Conservation (phyloP, 345 rosid species). For the Psidium guajava region DNA sequence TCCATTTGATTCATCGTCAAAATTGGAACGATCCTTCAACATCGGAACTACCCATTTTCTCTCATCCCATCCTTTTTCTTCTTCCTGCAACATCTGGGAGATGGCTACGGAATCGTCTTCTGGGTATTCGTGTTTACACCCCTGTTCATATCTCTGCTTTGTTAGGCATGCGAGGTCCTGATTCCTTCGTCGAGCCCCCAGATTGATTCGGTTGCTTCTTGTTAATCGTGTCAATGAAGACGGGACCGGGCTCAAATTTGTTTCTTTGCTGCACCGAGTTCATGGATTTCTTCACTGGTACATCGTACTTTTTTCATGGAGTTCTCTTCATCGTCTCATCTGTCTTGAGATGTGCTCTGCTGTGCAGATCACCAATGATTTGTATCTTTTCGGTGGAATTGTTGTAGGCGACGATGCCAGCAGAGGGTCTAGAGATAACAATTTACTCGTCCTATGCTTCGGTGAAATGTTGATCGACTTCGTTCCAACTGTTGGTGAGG, state of each 20-base stretch:
- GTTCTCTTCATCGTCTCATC: background rate
- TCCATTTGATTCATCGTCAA: background rate
- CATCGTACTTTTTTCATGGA: background rate
- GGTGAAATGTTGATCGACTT: constrained; percentile 96
- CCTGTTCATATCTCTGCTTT: background rate
- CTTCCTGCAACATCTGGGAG: background rate
- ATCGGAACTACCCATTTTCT: background rate
- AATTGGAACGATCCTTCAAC: background rate
- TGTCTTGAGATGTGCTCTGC: background rate
- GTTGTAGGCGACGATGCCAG: background rate
- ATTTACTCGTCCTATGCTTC: constrained; percentile 57
- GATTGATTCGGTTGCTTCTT: background rate
- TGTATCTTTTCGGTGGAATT: background rate
- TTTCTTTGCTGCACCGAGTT: background rate
- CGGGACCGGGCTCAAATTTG: background rate
- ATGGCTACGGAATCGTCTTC: background rate
- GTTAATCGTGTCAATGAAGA: background rate
- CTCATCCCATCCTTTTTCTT: background rate
- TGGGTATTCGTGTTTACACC: background rate
- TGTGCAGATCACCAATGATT: background rate
- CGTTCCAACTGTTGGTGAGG: constrained; percentile 75
- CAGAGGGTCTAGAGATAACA: background rate
- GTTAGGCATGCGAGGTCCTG: background rate
- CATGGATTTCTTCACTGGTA: background rate
- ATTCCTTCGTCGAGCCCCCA: background rate